phyloP scores from a whole-genome alignment of 257 asterid genomes.

The Dorcoceras hygrometricum region DNA sequence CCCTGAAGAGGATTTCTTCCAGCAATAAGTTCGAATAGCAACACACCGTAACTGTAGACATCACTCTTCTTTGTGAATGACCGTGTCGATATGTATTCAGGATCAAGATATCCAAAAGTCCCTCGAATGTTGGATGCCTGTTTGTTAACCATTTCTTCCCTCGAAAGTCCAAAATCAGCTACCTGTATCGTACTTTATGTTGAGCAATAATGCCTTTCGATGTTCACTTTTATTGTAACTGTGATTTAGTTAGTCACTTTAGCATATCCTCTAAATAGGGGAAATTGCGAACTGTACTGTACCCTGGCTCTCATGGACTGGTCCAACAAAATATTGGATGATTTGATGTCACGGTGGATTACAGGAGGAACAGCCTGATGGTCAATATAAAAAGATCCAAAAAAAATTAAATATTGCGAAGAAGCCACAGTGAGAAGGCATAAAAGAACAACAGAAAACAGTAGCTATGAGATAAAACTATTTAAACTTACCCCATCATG shows the following conservation, averaged over 20 bases:
- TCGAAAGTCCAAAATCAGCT: conserved; percentile 95
- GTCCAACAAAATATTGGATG: conserved; percentile 93
- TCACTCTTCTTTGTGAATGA: conserved; percentile 90
- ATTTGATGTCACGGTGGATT: conserved; percentile 87
- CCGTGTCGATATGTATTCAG: conserved; percentile 87
- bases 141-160: conserved; percentile 82
- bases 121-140: conserved; percentile 73
- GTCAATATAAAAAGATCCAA: conserved; percentile 5
- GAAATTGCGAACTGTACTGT: conserved; percentile 25
- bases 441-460: background rate
- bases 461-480: conserved; percentile 12
- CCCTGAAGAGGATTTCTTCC: conserved; percentile 95
- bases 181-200: conserved; percentile 44
- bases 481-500: conserved; percentile 81
- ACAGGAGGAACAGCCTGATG: conserved; percentile 96
- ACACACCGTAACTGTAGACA: conserved; percentile 87
- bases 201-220: background rate
- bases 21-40: conserved; percentile 85
- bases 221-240: background rate
- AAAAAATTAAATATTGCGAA: conserved; percentile 12
- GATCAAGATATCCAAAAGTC: conserved; percentile 94
- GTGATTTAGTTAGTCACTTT: background rate
- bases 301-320: conserved; percentile 89
- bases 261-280: background rate
- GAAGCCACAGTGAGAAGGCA: background rate